Conservation (phyloP, 805 yeast genomes). For the Dipodascus geniculatus region DNA sequence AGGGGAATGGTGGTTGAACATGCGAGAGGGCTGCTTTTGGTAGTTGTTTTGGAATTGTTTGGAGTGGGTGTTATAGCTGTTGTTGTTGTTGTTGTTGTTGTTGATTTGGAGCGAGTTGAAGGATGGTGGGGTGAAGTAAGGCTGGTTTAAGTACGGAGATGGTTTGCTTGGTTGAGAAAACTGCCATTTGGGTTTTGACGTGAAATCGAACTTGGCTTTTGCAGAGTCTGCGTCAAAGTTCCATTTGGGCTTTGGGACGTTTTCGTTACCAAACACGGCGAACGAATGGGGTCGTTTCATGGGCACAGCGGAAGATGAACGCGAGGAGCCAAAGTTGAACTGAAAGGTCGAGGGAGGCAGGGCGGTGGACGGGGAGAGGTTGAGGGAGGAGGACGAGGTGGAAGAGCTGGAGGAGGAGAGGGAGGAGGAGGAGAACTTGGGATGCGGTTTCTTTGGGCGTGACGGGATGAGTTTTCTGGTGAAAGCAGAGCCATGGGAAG, state of each 20-base stretch:
- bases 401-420: background rate
- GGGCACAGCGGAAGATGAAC: slow-evolving; percentile 8
- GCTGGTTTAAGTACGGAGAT: slow-evolving; percentile 8
- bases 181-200: background rate
- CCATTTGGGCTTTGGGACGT: slow-evolving; percentile 8
- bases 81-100: too few species aligned
- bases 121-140: background rate
- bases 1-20: background rate
- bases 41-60: background rate
- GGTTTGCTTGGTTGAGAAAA: slow-evolving; percentile 1
- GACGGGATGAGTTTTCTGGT: slow-evolving; percentile 3
- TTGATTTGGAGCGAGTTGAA: background rate
- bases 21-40: background rate
- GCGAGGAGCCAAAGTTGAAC: slow-evolving; percentile 4
- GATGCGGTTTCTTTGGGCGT: slow-evolving; percentile 2
- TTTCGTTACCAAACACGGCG: slow-evolving; percentile 11
- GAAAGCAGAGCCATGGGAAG: slow-evolving; percentile 13
- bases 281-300: slow-evolving; percentile 20
- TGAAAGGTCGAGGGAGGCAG: slow-evolving; percentile 4
- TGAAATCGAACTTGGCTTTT: slow-evolving; percentile 5
- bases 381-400: background rate
- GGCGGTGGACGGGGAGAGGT: background rate
- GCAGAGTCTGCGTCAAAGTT: slow-evolving; percentile 5
- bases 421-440: background rate
- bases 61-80: background rate